Percentiles rank a stretch among this genome's conserved stretches.
These are phyloP conservation scores for Scedosporium aurantiacum DNA, from an alignment of 2,329 filamentous ascomycete species.

Conservation along the genomic window DNA sequence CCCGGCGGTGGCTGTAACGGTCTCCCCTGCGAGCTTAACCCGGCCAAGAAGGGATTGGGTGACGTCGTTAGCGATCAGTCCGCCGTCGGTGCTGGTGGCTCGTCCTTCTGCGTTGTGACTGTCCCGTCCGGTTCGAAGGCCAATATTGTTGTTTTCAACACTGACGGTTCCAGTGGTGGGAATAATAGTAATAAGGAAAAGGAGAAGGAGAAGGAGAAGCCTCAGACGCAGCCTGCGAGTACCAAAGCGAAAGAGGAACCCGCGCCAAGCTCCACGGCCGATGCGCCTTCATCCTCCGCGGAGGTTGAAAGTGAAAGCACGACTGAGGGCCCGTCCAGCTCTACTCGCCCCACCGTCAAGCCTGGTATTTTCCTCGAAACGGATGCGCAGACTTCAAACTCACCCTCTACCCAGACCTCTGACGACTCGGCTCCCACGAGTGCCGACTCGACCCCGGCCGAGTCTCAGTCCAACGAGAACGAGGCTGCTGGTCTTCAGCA, in stretches of 20 bases:
- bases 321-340: constrained; percentile 11
- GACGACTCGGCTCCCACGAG: neutral
- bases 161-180: constrained; percentile 28
- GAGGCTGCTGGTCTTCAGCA: constrained; percentile 33
- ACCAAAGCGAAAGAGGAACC: constrained; percentile 13
- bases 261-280: constrained; percentile 20
- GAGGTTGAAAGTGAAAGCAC: constrained; percentile 9
- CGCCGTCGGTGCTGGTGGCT: constrained; percentile 53
- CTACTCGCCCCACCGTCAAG: constrained; percentile 16
- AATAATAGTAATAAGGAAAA: constrained; percentile 5
- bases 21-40: constrained; percentile 63
- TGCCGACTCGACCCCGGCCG: constrained; percentile 2
- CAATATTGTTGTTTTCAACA: constrained; percentile 51
- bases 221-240: neutral
- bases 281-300: constrained; percentile 13
- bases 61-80: constrained; percentile 44
- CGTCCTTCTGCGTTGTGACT: constrained; percentile 66
- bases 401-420: neutral
- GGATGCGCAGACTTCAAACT: constrained; percentile 13
- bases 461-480: constrained; percentile 19
- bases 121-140: constrained; percentile 55
- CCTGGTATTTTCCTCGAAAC: constrained; percentile 43
- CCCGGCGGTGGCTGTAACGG: constrained; percentile 55
- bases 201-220: constrained; percentile 1
- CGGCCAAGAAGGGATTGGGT: constrained; percentile 41